These are phyloP conservation scores for Rachicladosporium sp. DNA, from an alignment of 2,329 filamentous ascomycete genomes.

Conservation along the genomic window DNA sequence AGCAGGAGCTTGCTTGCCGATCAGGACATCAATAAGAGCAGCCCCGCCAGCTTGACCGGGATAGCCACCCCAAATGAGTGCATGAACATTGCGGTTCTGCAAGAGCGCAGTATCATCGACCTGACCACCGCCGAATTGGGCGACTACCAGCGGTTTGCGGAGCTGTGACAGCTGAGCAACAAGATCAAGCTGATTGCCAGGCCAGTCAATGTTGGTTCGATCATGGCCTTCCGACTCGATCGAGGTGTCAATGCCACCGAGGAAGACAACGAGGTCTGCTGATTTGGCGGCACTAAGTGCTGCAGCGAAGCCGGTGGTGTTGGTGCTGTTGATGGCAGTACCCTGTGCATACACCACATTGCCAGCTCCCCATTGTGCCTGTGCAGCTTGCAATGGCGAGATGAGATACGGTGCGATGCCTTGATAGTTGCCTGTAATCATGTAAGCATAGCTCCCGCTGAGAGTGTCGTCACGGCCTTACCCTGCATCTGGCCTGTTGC, in stretches of 20 bases:
- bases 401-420: conserved; percentile 9
- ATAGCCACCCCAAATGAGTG: conserved; percentile 34
- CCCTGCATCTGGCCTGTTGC: conserved; percentile 42
- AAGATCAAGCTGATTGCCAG: conserved; percentile 30
- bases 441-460: too few relatives aligned
- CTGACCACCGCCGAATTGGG: conserved; percentile 29
- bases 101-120: conserved; percentile 30
- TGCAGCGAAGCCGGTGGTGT: conserved; percentile 9
- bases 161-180: conserved; percentile 25
- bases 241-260: conserved; percentile 24
- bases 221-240: conserved; percentile 31
- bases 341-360: conserved; percentile 8
- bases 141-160: conserved; percentile 28
- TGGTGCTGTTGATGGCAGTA: conserved; percentile 10
- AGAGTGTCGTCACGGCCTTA: conserved; percentile 27
- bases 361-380: conserved; percentile 1
- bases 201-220: conserved; percentile 30
- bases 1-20: conserved; percentile 28
- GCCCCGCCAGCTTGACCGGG: conserved; percentile 32
- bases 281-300: conserved; percentile 9
- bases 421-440: conserved; percentile 28
- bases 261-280: conserved; percentile 13
- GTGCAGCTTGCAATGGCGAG: conserved; percentile 8
- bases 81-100: conserved; percentile 27
- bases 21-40: conserved; percentile 31